These are phyloP conservation scores for Tricholoma hemisulphureum DNA, from an alignment of 768 basidiomycete genomes.

Conservation along the genomic window DNA sequence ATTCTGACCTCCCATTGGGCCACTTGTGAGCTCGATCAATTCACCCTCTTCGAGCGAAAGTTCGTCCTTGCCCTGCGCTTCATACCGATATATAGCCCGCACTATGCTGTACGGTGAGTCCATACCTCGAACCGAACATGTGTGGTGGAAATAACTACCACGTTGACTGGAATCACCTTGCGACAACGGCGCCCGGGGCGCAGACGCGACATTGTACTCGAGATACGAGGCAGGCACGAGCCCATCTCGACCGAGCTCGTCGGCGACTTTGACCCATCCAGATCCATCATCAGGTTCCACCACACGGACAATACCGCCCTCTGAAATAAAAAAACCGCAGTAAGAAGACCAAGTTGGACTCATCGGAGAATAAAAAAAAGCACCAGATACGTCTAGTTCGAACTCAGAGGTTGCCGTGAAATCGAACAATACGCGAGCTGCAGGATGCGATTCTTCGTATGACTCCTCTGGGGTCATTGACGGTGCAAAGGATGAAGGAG, in stretches of 20 bases:
- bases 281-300: constrained; percentile 83
- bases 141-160: constrained; percentile 40
- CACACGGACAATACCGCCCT: constrained; percentile 62
- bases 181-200: constrained; percentile 15
- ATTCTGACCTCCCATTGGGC: constrained; percentile 57
- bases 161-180: constrained; percentile 41
- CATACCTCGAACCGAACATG: not conserved
- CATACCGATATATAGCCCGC: constrained; percentile 78
- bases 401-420: constrained; percentile 75
- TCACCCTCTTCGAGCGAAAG: constrained; percentile 61
- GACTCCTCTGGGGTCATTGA: constrained; percentile 34
- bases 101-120: constrained; percentile 43
- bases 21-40: constrained; percentile 61
- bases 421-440: constrained; percentile 69
- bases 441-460: constrained; percentile 44
- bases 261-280: constrained; percentile 79
- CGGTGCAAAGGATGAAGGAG: constrained; percentile 58
- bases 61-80: constrained; percentile 71
- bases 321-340: constrained; percentile 39
- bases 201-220: constrained; percentile 31
- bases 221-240: constrained; percentile 87
- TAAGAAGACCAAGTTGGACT: not conserved
- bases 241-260: constrained; percentile 58
- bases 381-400: constrained; percentile 68
- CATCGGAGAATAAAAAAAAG: constrained; percentile 14